These are phyloP conservation scores for Cetraspora pellucida DNA, from an alignment of 192 early-diverging fungal species.

Conservation along the genomic window DNA sequence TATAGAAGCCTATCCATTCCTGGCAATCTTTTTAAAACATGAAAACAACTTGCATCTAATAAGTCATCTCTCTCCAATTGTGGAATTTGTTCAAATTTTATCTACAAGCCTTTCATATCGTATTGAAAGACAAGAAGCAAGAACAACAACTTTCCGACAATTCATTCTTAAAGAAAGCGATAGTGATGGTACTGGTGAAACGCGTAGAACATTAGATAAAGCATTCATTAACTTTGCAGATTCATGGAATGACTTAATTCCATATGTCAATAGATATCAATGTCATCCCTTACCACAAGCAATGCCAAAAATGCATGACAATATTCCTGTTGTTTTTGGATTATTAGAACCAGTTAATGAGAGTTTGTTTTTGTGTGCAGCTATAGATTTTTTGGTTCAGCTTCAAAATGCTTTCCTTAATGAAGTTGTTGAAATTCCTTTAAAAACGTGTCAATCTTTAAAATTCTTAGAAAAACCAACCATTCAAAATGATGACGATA, in stretches of 20 bases:
- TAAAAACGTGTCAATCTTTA: slow-evolving; percentile 3
- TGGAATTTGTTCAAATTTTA: slow-evolving; percentile 32
- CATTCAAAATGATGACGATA: not conserved
- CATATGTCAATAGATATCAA: slow-evolving; percentile 6
- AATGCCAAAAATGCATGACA: not conserved
- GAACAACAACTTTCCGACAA: slow-evolving; percentile 22
- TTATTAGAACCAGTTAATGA: slow-evolving; percentile 23
- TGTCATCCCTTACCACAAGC: slow-evolving; percentile 14
- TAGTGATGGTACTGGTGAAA: not conserved
- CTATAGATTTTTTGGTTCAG: slow-evolving; percentile 16
- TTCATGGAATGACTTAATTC: slow-evolving; percentile 26
- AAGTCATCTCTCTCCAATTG: slow-evolving; percentile 18
- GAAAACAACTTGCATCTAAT: not conserved
- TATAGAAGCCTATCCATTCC: slow-evolving; percentile 8
- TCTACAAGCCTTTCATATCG: slow-evolving; percentile 27
- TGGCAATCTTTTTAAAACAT: slow-evolving; percentile 28
- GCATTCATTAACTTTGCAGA: slow-evolving; percentile 22
- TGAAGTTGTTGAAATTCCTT: slow-evolving; percentile 20
- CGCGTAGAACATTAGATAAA: not conserved
- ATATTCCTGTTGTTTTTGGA: slow-evolving; percentile 10
- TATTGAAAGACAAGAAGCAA: slow-evolving; percentile 21
- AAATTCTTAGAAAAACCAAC: slow-evolving; percentile 13
- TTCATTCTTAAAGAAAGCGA: slow-evolving; percentile 28
- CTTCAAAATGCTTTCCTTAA: slow-evolving; percentile 33
- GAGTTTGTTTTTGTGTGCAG: slow-evolving; percentile 16